Conservation (phyloP, 1,139 yeast genomes). For the Oligophagozyma castellii region DNA sequence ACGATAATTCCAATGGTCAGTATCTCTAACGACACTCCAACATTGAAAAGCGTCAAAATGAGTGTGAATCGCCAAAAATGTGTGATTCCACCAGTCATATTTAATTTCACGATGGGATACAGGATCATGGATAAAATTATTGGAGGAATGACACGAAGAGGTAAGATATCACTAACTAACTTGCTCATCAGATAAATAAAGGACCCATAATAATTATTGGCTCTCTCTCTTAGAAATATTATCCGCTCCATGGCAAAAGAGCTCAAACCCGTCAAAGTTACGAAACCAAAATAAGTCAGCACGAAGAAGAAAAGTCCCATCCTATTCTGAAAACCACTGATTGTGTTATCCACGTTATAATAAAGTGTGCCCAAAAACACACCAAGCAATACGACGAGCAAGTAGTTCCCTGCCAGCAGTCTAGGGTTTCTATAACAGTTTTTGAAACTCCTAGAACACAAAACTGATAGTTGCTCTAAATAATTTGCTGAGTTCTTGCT, state of each 20-base stretch:
- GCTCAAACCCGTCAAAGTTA: constrained; percentile 81
- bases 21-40: constrained; percentile 76
- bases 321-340: constrained; percentile 92
- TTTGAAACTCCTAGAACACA: constrained; percentile 79
- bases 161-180: constrained; percentile 77
- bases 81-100: constrained; percentile 48
- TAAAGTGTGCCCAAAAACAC: constrained; percentile 76
- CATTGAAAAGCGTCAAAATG: constrained; percentile 66
- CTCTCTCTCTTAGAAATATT: constrained; percentile 81
- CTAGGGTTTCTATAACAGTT: constrained; percentile 87
- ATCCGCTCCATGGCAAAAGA: constrained; percentile 80
- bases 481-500: constrained; percentile 39
- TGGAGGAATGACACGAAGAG: constrained; percentile 85
- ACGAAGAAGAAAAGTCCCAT: constrained; percentile 84
- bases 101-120: constrained; percentile 86
- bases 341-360: constrained; percentile 71
- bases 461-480: constrained; percentile 47
- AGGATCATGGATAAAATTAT: constrained; percentile 65
- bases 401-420: constrained; percentile 67
- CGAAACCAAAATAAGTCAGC: constrained; percentile 83
- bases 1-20: constrained; percentile 75
- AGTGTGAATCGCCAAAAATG: constrained; percentile 50
- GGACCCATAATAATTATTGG: constrained; percentile 87
- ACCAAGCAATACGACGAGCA: constrained; percentile 64
- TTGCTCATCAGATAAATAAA: constrained; percentile 74